Base-by-base conservation (phyloP, 2,329 filamentous ascomycete genomes). In the Microcyclospora tardicrescens region DNA sequence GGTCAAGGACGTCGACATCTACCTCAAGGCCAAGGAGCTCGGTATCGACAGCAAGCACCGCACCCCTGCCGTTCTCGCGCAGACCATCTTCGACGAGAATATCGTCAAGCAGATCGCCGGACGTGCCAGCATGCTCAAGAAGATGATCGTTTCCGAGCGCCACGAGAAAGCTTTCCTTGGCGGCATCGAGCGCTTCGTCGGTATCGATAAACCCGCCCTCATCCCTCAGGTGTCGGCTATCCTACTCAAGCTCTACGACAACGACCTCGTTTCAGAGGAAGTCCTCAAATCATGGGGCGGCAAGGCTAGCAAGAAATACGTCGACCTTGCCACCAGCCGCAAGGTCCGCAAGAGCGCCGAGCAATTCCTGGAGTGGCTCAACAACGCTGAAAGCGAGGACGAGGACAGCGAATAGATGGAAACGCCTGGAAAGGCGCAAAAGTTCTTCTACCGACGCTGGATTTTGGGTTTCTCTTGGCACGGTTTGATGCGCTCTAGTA, bases 231-330 rank as follows among this genome's bases (percentile, higher is more conserved):
- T 96, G 45, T 82, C 86, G 48, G 85, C 84, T 62, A 83, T 98
- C 54, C 73, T 98, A 47, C 76, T 93, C 62, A 74, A 82, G 55
- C 82, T 89, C 67, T 98, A 96, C 65, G 77, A 95, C 65, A 73
- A 85, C 55, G 91, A 98, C 51, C 73, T 98, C 39, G 69, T 94
- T 54, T 78, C 73, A 37, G 91, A 98, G 68, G 87, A 94, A 47
- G 76, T 86, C 12, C 77, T 93, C 59, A 83, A 80, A 64, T 80
- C 81, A 52, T 98, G 91, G 89, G 89, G 87, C 49, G 73, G 75
- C 59, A 94, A 91, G 73, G 86, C 89, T 43, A 94, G 85, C 76
- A 95, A 93, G 80, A 95, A 95, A 71, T 96, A 96, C 61, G 84
- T 93, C 52, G 89, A 96, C 60, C 65, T 93, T 44, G 61, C 79